Evolutionary conservation across 371 early-diverging fungal species (phyloP), one percentile per base, ranked within the genome.

Genomic region (Synchytrium microbalum): DNA sequence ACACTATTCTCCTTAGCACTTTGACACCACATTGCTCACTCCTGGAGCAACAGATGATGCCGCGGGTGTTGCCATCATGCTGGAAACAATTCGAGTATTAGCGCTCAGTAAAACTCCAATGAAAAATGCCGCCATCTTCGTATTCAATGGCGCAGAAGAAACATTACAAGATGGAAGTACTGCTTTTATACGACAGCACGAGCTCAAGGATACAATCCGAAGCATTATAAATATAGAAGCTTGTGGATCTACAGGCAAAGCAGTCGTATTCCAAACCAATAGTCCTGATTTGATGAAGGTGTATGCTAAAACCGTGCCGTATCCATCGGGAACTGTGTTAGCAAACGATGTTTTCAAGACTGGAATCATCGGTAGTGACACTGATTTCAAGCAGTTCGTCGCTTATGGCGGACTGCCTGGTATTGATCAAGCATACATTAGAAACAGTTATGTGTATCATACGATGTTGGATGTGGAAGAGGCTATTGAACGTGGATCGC

Each of bases 141-240:
- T 90, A 67, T 90, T 86, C 70, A 90, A 90, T 71, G 90, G 90
- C 51, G 90, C 88, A 3, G 90, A 90, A 66, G 90, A 90, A 69
- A 79, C 85, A 0, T 68, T 88, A 13, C 88, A 88, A 67, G 90
- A 90, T 73, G 90, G 86, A 5, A 84, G 86, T 2, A 86, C 87
- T 65, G 84, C 84, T 3, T 90, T 88, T 70, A 83, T 87, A 0
- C 25, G 53, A 30, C 8, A 13, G 14, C 32, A 64, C 1, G 26
- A 19, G 2, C 59, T 51, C 32, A 31, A 60, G 23, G 23, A 33
- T 23, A 81, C 76, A 1, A 79, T 88, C 46, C 78, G 81, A 16
- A 81, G 85, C 1, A 85, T 90, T 3, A 75, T 90, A 32, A 90
- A 90, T 62, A 71, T 90, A 59, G 90, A 90, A 63, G 85, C 87